Percentiles rank a stretch among this genome's conserved stretches.
phyloP scores from a whole-genome alignment of 345 rosid species.

The Arabidopsis thaliana region TAIR10.1 NC_003070.9:7293501-7294000 shows the following conservation, averaged over 20 bases:
- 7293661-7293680: constrained; percentile 66
- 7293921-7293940: constrained; percentile 70
- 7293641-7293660: constrained; percentile 91
- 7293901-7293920: constrained; percentile 60
- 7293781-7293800: constrained; percentile 98
- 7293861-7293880: not conserved
- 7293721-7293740: not conserved
- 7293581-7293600: constrained; percentile 84
- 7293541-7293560: constrained; percentile 42
- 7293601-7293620: constrained; percentile 98
- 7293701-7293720: not conserved
- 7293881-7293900: not conserved
- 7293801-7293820: constrained; percentile 95
- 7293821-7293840: constrained; percentile 45
- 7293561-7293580: constrained; percentile 82
- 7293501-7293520: not conserved
- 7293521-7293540: constrained; percentile 1
- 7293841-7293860: not conserved
- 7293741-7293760: constrained; percentile 52
- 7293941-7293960: constrained; percentile 71
- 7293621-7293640: constrained; percentile 74
- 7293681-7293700: not conserved
- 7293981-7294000: constrained; percentile 88
- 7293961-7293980: constrained; percentile 95
- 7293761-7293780: constrained; percentile 94